A percentile compares a stretch with the other conserved stretches of the same genome.
Conservation (phyloP, 768 basidiomycete genomes). For the Cystofilobasidium bisporidii region DNA sequence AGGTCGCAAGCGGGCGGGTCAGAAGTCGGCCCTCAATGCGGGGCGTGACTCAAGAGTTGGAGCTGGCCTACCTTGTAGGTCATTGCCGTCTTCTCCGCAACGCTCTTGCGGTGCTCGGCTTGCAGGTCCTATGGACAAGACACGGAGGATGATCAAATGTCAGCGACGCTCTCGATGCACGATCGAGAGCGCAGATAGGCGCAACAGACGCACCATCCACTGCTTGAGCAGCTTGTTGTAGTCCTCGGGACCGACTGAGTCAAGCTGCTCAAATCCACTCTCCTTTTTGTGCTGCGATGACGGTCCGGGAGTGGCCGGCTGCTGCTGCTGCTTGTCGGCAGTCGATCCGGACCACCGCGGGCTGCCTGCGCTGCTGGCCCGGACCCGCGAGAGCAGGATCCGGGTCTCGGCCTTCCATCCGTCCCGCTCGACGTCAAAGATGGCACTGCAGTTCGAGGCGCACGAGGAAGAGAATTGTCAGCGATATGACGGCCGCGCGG, state of each 20-base stretch:
- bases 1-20: neutral
- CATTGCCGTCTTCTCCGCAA: slow-evolving; percentile 16
- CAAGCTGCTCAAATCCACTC: slow-evolving; percentile 23
- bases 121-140: slow-evolving; percentile 12
- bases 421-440: slow-evolving; percentile 21
- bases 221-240: slow-evolving; percentile 26
- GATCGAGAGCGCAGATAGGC: too few species aligned
- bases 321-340: neutral
- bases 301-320: neutral
- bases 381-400: neutral
- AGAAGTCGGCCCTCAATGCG: neutral
- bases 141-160: neutral
- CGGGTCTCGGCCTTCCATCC: slow-evolving; percentile 13
- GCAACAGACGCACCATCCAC: slow-evolving; percentile 17
- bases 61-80: slow-evolving; percentile 8
- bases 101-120: slow-evolving; percentile 23
- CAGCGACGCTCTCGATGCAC: too few species aligned
- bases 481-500: neutral
- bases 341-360: neutral
- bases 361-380: neutral
- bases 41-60: too few species aligned
- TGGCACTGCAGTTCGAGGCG: neutral
- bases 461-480: neutral
- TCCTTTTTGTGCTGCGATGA: slow-evolving; percentile 17
- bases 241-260: slow-evolving; percentile 13